Conservation (phyloP, 2,329 filamentous ascomycete genomes). For the Aureobasidium sp. region DNA sequence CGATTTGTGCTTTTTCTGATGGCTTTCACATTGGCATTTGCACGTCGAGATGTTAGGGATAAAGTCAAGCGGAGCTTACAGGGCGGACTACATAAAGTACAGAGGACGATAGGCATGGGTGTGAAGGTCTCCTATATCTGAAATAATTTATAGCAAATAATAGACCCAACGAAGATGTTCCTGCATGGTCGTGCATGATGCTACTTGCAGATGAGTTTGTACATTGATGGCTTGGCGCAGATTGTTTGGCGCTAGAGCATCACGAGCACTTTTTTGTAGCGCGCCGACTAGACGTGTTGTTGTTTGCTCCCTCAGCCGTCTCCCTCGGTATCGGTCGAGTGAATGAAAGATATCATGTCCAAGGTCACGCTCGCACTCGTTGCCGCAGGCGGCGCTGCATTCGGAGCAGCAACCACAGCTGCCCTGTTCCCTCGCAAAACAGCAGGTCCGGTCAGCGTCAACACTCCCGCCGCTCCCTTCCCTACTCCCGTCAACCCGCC, state of each 20-base stretch:
- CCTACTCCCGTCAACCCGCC: conserved; percentile 20
- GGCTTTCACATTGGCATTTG: conserved; percentile 68
- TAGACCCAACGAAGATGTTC: not conserved
- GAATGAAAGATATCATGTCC: conserved; percentile 30
- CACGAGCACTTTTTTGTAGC: conserved; percentile 5
- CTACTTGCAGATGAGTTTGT: not conserved
- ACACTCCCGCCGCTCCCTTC: conserved; percentile 23
- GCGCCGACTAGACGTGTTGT: not conserved
- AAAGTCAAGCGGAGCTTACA: conserved; percentile 61
- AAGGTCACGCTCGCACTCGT: conserved; percentile 43
- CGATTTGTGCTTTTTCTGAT: conserved; percentile 69
- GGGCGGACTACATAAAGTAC: conserved; percentile 70
- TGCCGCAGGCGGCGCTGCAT: conserved; percentile 39
- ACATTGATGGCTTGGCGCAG: conserved; percentile 3
- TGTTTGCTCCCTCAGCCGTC: not conserved
- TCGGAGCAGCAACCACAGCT: conserved; percentile 41
- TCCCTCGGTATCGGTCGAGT: not conserved
- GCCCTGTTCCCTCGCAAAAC: conserved; percentile 33
- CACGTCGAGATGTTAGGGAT: conserved; percentile 65
- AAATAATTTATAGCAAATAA: not conserved
- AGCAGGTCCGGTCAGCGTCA: conserved; percentile 18
- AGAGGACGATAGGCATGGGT: conserved; percentile 85
- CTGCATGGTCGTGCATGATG: not conserved
- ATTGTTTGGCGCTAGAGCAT: conserved; percentile 9
- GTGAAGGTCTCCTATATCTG: conserved; percentile 96